Conservation (phyloP, 192 early-diverging fungal species). For the Gigaspora rosea region DNA sequence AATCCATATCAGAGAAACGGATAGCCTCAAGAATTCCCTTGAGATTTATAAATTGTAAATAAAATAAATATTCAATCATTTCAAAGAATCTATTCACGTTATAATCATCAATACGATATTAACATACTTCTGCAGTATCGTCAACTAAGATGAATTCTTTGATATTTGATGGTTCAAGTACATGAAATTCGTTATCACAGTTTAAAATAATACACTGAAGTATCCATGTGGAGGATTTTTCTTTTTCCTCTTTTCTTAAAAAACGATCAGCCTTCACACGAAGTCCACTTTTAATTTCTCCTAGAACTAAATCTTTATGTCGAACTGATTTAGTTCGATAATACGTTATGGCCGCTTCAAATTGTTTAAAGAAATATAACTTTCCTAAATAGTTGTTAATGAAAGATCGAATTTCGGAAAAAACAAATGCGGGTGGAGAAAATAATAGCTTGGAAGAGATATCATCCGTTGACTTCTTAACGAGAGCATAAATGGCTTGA, state of each 20-base stretch:
- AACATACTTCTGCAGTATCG: conserved; percentile 27
- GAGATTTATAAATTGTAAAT: neutral
- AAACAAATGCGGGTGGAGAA: conserved; percentile 24
- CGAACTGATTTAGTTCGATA: conserved; percentile 3
- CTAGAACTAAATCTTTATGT: conserved; percentile 21
- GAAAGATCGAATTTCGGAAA: conserved; percentile 20
- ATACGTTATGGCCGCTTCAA: conserved; percentile 33
- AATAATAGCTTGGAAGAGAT: conserved; percentile 15
- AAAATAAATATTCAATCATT: neutral
- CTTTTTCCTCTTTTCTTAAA: conserved; percentile 10
- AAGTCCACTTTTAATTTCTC: conserved; percentile 21
- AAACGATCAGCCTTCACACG: conserved; percentile 17
- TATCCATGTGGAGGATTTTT: neutral
- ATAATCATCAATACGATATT: neutral
- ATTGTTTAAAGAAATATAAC: conserved; percentile 37
- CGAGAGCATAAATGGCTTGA: neutral
- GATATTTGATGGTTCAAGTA: conserved; percentile 12
- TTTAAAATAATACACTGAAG: neutral
- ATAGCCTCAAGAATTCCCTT: conserved; percentile 34
- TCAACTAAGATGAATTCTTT: conserved; percentile 36
- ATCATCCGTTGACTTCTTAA: neutral
- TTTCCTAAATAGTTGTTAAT: conserved; percentile 28
- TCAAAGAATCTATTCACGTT: neutral
- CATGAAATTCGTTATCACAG: conserved; percentile 1
- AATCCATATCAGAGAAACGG: conserved; percentile 34